Conservation (phyloP, 257 asterid species). For the Solanum virginianum region DNA sequence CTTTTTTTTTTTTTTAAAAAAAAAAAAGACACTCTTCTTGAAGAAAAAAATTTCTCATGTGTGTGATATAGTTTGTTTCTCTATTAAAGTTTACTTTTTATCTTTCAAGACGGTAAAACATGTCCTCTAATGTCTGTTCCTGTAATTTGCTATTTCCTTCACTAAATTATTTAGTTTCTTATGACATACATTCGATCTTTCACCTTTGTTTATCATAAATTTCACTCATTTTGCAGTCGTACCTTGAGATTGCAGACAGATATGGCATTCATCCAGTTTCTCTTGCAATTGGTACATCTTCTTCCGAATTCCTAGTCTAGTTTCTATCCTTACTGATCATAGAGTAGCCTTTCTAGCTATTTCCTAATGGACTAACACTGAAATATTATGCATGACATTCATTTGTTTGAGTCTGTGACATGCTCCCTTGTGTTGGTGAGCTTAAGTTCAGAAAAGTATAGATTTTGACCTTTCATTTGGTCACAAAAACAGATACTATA, state of each 20-base stretch:
- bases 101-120: not conserved
- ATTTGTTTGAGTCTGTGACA: not conserved
- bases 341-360: not conserved
- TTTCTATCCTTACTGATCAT: not conserved
- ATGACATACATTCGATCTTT: not conserved
- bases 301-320: not conserved
- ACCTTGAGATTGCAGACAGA: conserved; percentile 41
- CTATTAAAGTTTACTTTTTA: not conserved
- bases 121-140: not conserved
- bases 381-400: not conserved
- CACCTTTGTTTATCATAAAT: not conserved
- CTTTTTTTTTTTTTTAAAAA: not conserved
- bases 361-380: not conserved
- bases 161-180: not conserved
- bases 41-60: not conserved
- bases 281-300: conserved; percentile 55
- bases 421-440: not conserved
- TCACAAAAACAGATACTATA: not conserved
- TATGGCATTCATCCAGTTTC: conserved; percentile 68
- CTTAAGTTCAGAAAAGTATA: too few species aligned
- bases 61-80: not conserved
- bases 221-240: conserved; percentile 32
- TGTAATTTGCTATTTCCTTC: not conserved
- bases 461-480: not conserved
- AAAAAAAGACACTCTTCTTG: not conserved